Conservation (phyloP, 371 early-diverging fungal species). For the Saksenaea vasiformis region DNA sequence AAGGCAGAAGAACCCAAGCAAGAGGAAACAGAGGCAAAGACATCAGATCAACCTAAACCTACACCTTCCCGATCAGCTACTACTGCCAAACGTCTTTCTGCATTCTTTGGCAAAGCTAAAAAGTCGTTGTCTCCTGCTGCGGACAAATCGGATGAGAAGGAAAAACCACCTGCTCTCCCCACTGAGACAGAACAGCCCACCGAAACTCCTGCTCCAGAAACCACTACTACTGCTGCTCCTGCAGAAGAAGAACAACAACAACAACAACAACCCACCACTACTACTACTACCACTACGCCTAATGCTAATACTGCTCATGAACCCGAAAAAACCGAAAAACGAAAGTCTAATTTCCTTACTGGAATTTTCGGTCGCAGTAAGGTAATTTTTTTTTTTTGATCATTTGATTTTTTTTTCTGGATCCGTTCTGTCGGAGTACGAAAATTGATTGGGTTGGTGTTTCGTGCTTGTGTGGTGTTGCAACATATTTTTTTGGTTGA, state of each 20-base stretch:
- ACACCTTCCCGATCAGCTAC: slow-evolving; percentile 25
- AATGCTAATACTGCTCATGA: background rate
- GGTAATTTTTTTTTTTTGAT: slow-evolving; percentile 16
- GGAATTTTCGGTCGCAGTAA: slow-evolving; percentile 27
- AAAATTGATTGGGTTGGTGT: background rate
- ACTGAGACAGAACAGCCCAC: slow-evolving; percentile 2
- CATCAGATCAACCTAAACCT: slow-evolving; percentile 13
- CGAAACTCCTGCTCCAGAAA: slow-evolving; percentile 4
- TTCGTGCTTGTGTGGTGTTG: background rate
- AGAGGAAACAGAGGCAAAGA: slow-evolving; percentile 5
- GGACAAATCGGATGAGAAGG: slow-evolving; percentile 15
- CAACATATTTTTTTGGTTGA: background rate
- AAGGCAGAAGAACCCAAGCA: background rate
- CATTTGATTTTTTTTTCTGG: slow-evolving; percentile 2
- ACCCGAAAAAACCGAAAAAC: slow-evolving; percentile 21
- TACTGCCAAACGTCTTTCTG: slow-evolving; percentile 25
- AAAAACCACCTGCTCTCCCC: background rate
- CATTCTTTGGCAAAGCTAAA: slow-evolving; percentile 29
- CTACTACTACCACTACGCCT: background rate
- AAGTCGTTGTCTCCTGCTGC: slow-evolving; percentile 21
- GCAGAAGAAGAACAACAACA: too few species aligned
- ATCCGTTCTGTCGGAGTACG: slow-evolving; percentile 5
- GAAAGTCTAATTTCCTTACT: slow-evolving; percentile 24
- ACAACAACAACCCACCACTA: background rate
- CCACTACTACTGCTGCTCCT: background rate